Evolutionary conservation across 1,284 basidiomycete genomes (phyloP), one percentile per base, ranked within the genome.

Genomic region (Cystobasidium pallidum): DNA sequence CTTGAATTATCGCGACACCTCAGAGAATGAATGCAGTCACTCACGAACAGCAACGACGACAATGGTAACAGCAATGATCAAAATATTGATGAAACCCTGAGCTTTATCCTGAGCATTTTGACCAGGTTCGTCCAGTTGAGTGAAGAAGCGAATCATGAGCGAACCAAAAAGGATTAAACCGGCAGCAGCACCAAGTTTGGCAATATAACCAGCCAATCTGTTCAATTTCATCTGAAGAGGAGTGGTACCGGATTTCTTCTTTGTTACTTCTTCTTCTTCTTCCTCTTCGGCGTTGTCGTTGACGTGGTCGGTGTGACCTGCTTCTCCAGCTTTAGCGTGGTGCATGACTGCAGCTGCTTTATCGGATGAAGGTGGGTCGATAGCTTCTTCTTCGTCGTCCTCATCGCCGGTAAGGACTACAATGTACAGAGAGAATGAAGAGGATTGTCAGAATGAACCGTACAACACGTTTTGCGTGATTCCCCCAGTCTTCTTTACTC

Each of bases 1-100:
- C n/a, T n/a, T n/a, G n/a, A n/a, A n/a, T n/a, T n/a, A n/a, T n/a
- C n/a, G n/a, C n/a, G n/a, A n/a, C n/a, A n/a, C n/a, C n/a, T 91
- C 88, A 43, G 13, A 21, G 11, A 28, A 24, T 30, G 34, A 45
- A 32, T 3, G n/a, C 8, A 7, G 26, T 13, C 1, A 66, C 64
- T 98, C 94, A 43, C 95, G 96, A 45, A 99, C 94, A 55, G 95
- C 95, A 75, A 97, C 93, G 76, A 99, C 96, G 57, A 99, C 86
- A 70, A 99, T 83, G 19, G 95, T 98, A 73, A 99, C 94, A 2
- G 94, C 85, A 70, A 97, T 96, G 79, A 97, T 94, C 62, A 98
- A 86, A 73, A 96, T 94, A 76, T 96, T 87, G 66, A 95, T 91
- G 78, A 99, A 99, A 1, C 88, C 86, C 76, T 96, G 89, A 49